A percentile compares a stretch with the other conserved stretches of the same genome.
These are phyloP conservation scores for Microdochium bolleyi DNA, from an alignment of 2,329 filamentous ascomycete genomes.

Conservation along the genomic window DNA sequence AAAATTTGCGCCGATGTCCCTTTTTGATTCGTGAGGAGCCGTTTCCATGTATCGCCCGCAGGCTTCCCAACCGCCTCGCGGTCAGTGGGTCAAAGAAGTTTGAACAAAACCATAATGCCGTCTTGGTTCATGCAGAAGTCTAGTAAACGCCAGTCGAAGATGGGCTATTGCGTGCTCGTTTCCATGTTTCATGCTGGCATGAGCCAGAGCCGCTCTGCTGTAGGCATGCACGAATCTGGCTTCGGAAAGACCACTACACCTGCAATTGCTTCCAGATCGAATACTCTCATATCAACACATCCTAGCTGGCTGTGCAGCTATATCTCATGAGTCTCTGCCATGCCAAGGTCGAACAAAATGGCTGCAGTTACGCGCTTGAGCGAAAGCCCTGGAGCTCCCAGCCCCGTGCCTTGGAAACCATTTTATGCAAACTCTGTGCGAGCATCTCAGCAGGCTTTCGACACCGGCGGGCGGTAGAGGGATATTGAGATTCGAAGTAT, in stretches of 20 bases:
- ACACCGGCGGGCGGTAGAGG: background rate
- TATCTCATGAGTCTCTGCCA: background rate
- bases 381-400: background rate
- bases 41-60: background rate
- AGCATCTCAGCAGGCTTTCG: background rate
- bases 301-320: background rate
- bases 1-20: background rate
- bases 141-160: background rate
- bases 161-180: background rate
- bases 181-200: background rate
- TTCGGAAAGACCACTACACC: background rate
- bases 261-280: background rate
- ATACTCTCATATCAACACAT: background rate
- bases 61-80: background rate
- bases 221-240: background rate
- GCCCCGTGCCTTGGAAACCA: background rate
- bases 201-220: background rate
- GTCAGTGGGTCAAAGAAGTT: background rate
- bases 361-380: background rate
- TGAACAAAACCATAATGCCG: background rate
- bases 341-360: background rate
- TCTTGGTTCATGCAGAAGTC: background rate
- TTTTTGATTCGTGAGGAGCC: background rate
- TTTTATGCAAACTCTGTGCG: background rate
- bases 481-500: constrained; percentile 1